phyloP scores from a whole-genome alignment of 495 filamentous ascomycete species.

The Penicillium arizonense region DNA sequence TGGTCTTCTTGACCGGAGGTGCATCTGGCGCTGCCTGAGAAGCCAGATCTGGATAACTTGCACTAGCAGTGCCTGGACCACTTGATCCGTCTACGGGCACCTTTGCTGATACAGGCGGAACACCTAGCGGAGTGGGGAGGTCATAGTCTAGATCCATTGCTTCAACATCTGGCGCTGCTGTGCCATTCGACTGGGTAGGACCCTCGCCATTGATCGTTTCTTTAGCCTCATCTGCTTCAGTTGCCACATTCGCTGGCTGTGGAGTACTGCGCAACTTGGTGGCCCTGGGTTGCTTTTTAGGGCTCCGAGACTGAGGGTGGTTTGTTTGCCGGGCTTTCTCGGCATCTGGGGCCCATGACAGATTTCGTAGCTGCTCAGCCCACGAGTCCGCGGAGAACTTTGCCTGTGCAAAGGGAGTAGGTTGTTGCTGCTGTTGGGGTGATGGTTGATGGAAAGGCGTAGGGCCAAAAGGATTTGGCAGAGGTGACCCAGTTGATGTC shows the following conservation, averaged over 20 bases:
- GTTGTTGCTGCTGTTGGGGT: slow-evolving; percentile 16
- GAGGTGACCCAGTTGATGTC: slow-evolving; percentile 15
- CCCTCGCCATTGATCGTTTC: slow-evolving; percentile 25
- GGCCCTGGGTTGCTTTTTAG: slow-evolving; percentile 32
- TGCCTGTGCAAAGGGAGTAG: slow-evolving; percentile 36
- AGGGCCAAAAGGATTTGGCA: slow-evolving; percentile 12
- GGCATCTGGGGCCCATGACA: slow-evolving; percentile 48
- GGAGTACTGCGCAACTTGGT: slow-evolving; percentile 27
- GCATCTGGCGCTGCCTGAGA: slow-evolving; percentile 13
- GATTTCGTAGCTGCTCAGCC: slow-evolving; percentile 60
- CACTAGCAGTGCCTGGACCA: not conserved
- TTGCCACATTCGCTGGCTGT: slow-evolving; percentile 37
- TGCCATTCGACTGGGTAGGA: slow-evolving; percentile 7
- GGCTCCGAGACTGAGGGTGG: slow-evolving; percentile 33
- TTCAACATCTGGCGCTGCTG: slow-evolving; percentile 22
- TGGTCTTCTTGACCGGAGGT: slow-evolving; percentile 21
- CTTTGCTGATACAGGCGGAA: slow-evolving; percentile 8
- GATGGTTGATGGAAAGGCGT: not conserved
- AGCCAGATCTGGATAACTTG: slow-evolving; percentile 20
- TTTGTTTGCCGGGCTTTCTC: slow-evolving; percentile 27
- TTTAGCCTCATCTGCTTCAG: slow-evolving; percentile 43
- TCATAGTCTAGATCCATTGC: slow-evolving; percentile 54
- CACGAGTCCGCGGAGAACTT: slow-evolving; percentile 67
- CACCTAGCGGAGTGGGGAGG: slow-evolving; percentile 13
- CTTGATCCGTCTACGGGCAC: not conserved